Percentiles rank a stretch among this genome's conserved stretches.
Evolutionary conservation across 2,329 filamentous ascomycete species (phyloP).

Genomic region (Claviceps sp.): DNA sequence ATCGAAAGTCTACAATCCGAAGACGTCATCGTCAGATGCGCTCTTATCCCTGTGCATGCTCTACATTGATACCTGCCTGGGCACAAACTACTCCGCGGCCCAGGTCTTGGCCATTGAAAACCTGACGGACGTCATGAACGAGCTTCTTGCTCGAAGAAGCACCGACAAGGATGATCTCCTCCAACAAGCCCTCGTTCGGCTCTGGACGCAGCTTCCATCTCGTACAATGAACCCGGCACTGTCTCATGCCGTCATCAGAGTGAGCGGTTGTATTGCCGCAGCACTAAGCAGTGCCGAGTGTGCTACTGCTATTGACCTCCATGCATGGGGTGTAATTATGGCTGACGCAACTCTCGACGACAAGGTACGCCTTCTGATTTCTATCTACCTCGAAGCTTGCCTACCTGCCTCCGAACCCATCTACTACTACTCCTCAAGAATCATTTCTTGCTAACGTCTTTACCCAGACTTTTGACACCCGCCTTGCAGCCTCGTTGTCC

Average conservation of each 20-base stretch:
- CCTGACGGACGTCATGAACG: constrained; percentile 32
- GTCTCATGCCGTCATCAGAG: constrained; percentile 34
- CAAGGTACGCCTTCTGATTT: constrained; percentile 22
- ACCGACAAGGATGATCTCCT: constrained; percentile 18
- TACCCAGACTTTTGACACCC: constrained; percentile 47
- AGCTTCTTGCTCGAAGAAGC: constrained; percentile 17
- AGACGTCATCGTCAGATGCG: constrained; percentile 12
- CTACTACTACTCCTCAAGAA: too few relatives aligned
- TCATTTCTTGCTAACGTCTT: background rate
- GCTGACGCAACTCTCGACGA: constrained; percentile 33
- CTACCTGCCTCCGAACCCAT: background rate
- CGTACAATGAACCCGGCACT: constrained; percentile 33
- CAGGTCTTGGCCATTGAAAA: constrained; percentile 33
- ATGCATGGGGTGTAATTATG: constrained; percentile 37
- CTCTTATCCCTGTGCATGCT: constrained; percentile 24
- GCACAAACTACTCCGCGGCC: constrained; percentile 28
- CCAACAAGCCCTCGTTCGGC: constrained; percentile 17
- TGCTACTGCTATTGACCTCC: constrained; percentile 11
- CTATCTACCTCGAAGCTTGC: background rate
- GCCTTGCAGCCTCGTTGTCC: constrained; percentile 45
- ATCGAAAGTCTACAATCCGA: constrained; percentile 18
- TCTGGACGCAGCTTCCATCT: constrained; percentile 27
- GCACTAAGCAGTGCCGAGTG: constrained; percentile 14
- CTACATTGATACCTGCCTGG: constrained; percentile 29
- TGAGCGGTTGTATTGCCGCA: constrained; percentile 31